Percentiles rank a stretch among this genome's conserved stretches.
Conservation (phyloP, 352 stramenopile genomes). For the Albugo laibachii region DNA sequence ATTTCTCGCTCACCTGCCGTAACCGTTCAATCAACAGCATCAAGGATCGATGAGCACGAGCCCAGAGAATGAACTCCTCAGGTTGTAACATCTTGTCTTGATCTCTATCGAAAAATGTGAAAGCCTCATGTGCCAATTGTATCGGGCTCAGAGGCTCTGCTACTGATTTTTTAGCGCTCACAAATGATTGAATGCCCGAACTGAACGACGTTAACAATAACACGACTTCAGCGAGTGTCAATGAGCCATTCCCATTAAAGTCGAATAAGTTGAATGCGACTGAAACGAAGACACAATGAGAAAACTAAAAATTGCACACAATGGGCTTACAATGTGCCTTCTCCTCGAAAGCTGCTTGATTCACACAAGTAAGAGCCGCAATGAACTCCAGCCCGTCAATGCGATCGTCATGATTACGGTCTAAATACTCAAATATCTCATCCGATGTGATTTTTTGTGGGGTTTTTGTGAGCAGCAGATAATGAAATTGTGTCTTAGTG, state of each 20-base stretch:
- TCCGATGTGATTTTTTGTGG: conserved; percentile 29
- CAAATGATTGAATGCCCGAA: conserved; percentile 23
- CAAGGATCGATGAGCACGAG: conserved; percentile 63
- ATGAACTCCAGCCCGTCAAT: conserved; percentile 70
- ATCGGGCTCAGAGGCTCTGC: conserved; percentile 7
- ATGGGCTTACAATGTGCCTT: conserved; percentile 46
- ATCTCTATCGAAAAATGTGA: conserved; percentile 26
- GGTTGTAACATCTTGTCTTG: conserved; percentile 24
- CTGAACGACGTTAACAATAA: conserved; percentile 68
- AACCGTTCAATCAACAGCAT: conserved; percentile 75
- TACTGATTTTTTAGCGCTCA: not conserved
- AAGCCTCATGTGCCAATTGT: conserved; percentile 27
- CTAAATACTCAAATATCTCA: conserved; percentile 54
- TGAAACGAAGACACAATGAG: conserved; percentile 6
- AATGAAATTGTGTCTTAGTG: conserved; percentile 55
- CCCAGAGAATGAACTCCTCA: conserved; percentile 69
- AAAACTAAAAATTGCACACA: not conserved
- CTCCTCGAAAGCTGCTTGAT: conserved; percentile 52
- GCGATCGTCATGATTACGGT: conserved; percentile 45
- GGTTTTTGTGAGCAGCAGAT: conserved; percentile 37
- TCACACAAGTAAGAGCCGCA: conserved; percentile 43
- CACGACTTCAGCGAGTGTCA: conserved; percentile 50
- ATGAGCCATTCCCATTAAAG: conserved; percentile 55
- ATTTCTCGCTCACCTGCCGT: conserved; percentile 44
- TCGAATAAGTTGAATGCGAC: conserved; percentile 63